Base-by-base conservation (phyloP, 2,329 filamentous ascomycete species). In the Amylocarpus encephaloides region DNA sequence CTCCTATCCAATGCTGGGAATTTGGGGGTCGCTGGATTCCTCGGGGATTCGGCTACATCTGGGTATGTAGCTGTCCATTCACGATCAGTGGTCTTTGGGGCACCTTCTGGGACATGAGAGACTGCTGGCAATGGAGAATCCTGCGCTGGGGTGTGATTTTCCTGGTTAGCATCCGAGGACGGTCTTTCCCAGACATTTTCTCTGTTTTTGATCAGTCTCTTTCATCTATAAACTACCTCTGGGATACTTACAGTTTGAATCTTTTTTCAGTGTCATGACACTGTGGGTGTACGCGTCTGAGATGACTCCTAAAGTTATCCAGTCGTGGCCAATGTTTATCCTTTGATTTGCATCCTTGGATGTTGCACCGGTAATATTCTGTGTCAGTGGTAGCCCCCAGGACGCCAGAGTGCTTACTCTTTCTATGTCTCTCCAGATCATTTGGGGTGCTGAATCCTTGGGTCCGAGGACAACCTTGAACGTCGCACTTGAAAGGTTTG, bases 281-380 rank as follows among this genome's bases (percentile, higher is more conserved):
- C 7, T 16, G 30, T 10, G 53, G 54, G 64, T 95, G 90, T 60
- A 88, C 80, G 10, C 84, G 78, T 44, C 71, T 73, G 41, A 95
- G 74, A 64, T 96, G 91, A 33, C 85, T 81, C 53, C 83, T 83
- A 66, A 95, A 95, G 62, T 96, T 96, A 67, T 96, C 91, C 45
- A 83, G 73, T 18, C 91, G 79, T 1, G 86, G 85, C 88, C 88
- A 95, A 33, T 76, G 70, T 65, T 94, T 95, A 1, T 71, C 71
- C 54, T 73, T 82, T 19, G 72, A 77, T 19, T 70, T 72, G 60
- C 85, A 89, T 18, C 70, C 61, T 6, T 68, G 67, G 5, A 78
- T 70, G 45, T 73, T 74, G 63, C 87, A 93, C 49, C 73, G 76
- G 56, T 77, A 88, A 35, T 72, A 72, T 52, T 76, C 76, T 40